phyloP scores from a whole-genome alignment of 495 filamentous ascomycete genomes.

The Rusavskia elegans region DNA sequence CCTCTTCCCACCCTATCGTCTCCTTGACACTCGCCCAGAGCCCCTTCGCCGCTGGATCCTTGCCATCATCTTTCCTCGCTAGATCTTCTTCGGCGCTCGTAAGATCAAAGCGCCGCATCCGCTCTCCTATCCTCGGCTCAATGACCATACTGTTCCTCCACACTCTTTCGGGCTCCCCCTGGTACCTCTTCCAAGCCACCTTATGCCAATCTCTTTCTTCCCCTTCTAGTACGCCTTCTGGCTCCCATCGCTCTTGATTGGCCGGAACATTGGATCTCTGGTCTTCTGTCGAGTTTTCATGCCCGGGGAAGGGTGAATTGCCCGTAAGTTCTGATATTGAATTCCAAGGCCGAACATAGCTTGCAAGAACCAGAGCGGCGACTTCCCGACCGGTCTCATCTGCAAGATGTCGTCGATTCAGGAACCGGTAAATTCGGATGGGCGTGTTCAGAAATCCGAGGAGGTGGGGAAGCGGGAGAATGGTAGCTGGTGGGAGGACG shows the following conservation, averaged over 20 bases:
- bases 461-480: constrained; percentile 71
- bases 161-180: constrained; percentile 34
- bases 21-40: neutral
- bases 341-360: constrained; percentile 31
- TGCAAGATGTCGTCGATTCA: constrained; percentile 71
- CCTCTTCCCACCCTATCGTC: neutral
- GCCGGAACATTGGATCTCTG: no score
- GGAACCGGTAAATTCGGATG: constrained; percentile 70
- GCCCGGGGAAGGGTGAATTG: no score
- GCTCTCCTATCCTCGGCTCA: constrained; percentile 57
- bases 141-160: constrained; percentile 67
- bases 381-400: constrained; percentile 82
- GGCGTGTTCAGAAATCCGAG: constrained; percentile 90
- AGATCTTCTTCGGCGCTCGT: constrained; percentile 3
- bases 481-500: constrained; percentile 46
- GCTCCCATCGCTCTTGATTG: constrained; percentile 36
- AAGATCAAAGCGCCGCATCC: constrained; percentile 69
- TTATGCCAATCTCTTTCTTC: constrained; percentile 89
- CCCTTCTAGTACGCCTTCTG: constrained; percentile 47
- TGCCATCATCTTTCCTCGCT: neutral
- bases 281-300: no score
- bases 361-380: constrained; percentile 65
- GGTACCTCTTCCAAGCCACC: constrained; percentile 26
- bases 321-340: constrained; percentile 2
- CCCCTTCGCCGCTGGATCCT: neutral